phyloP scores from a whole-genome alignment of 1,284 basidiomycete genomes.

The Coniophora puteana region DNA sequence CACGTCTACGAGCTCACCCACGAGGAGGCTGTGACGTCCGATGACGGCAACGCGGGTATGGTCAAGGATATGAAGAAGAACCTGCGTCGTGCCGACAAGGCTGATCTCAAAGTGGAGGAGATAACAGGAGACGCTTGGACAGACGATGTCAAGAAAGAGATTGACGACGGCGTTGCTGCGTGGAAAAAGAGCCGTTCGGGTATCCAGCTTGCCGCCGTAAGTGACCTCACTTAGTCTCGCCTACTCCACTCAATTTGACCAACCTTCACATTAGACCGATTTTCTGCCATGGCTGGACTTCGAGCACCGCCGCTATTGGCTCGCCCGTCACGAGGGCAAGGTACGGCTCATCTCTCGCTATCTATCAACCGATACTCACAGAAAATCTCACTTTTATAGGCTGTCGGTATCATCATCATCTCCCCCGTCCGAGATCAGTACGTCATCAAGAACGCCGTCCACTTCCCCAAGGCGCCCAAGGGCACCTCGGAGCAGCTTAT shows the following conservation, averaged over 20 bases:
- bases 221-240: constrained; percentile 2
- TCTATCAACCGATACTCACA: neutral
- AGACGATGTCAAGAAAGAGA: constrained; percentile 27
- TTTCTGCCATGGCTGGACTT: constrained; percentile 42
- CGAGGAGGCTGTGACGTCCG: constrained; percentile 23
- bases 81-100: constrained; percentile 35
- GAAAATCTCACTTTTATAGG: constrained; percentile 16
- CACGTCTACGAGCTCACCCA: constrained; percentile 37
- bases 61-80: constrained; percentile 48
- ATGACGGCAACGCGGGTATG: constrained; percentile 27
- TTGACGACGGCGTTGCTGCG: constrained; percentile 35
- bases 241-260: neutral
- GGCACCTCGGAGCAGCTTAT: constrained; percentile 46
- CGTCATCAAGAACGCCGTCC: constrained; percentile 44
- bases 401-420: constrained; percentile 40
- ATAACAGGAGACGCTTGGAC: constrained; percentile 30
- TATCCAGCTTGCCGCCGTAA: constrained; percentile 38
- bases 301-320: constrained; percentile 40
- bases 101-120: constrained; percentile 31
- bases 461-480: constrained; percentile 41
- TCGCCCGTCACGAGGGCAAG: constrained; percentile 29
- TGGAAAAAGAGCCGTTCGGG: constrained; percentile 37
- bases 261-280: constrained; percentile 24
- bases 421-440: constrained; percentile 36
- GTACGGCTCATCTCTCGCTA: constrained; percentile 7